phyloP scores from a whole-genome alignment of 495 filamentous ascomycete species.

The Elaphomyces granulatus region DNA sequence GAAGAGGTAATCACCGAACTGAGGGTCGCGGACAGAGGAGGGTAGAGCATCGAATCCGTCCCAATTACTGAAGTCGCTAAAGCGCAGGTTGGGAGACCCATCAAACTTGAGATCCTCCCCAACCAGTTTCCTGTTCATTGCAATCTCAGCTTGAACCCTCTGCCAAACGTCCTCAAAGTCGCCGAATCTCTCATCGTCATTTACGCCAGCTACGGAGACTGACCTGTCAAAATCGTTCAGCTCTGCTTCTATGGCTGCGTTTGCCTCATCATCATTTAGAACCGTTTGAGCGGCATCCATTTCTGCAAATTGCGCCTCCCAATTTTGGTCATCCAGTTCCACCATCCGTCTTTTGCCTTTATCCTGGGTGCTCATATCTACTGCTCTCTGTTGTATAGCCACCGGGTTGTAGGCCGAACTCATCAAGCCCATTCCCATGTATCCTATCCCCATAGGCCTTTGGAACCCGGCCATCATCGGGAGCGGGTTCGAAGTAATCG shows the following conservation, averaged over 20 bases:
- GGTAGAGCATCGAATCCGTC: constrained; percentile 54
- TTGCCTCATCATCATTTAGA: constrained; percentile 52
- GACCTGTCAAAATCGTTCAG: constrained; percentile 82
- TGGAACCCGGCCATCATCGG: constrained; percentile 43
- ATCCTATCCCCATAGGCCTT: constrained; percentile 47
- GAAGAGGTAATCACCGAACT: constrained; percentile 81
- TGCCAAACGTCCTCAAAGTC: constrained; percentile 87
- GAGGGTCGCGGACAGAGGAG: constrained; percentile 49
- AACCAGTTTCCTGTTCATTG: constrained; percentile 51
- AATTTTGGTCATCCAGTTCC: constrained; percentile 83
- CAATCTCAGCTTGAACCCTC: constrained; percentile 70
- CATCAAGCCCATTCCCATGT: constrained; percentile 30
- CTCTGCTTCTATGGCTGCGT: constrained; percentile 71
- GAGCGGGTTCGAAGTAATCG: constrained; percentile 29
- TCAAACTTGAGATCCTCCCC: constrained; percentile 46
- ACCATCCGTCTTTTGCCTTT: constrained; percentile 88
- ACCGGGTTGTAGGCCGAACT: constrained; percentile 20
- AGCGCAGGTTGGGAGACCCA: constrained; percentile 39
- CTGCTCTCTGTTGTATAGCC: constrained; percentile 42
- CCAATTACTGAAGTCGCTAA: constrained; percentile 56
- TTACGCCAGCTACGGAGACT: constrained; percentile 32
- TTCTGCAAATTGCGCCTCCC: constrained; percentile 90
- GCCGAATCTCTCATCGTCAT: constrained; percentile 41
- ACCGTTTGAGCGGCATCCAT: constrained; percentile 59
- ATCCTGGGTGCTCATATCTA: constrained; percentile 33